Percentiles rank a stretch among this genome's conserved stretches.
These are phyloP conservation scores for Fusarium chuoi DNA, from an alignment of 2,329 filamentous ascomycete genomes.

Conservation along the genomic window DNA sequence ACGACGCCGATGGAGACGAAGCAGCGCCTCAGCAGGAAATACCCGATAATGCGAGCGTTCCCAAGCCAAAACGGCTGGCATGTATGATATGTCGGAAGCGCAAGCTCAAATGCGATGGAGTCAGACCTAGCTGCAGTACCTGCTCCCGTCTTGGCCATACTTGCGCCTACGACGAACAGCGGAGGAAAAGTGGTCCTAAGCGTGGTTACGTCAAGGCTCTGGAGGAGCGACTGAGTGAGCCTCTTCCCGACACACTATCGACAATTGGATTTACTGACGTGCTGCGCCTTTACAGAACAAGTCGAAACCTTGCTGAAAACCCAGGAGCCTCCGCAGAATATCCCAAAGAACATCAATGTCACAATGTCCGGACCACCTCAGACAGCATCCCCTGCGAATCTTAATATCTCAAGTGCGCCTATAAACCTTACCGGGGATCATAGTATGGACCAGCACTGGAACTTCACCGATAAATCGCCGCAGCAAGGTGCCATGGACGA, in stretches of 20 bases:
- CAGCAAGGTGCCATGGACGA: conserved; percentile 62
- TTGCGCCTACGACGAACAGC: conserved; percentile 90
- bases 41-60: conserved; percentile 67
- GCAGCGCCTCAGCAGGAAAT: conserved; percentile 52
- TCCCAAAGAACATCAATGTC: conserved; percentile 47
- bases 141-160: conserved; percentile 87
- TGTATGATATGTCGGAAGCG: conserved; percentile 94
- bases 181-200: conserved; percentile 94
- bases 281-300: conserved; percentile 71
- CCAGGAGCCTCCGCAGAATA: conserved; percentile 65
- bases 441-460: conserved; percentile 64
- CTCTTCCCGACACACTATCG: background rate
- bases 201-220: conserved; percentile 93
- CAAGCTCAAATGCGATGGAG: conserved; percentile 90
- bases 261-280: conserved; percentile 33
- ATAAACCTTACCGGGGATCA: conserved; percentile 59
- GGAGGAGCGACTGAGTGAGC: conserved; percentile 89
- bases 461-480: conserved; percentile 65
- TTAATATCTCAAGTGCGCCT: conserved; percentile 55
- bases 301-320: conserved; percentile 91
- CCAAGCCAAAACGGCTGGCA: conserved; percentile 90
- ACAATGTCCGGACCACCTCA: conserved; percentile 44
- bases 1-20: conserved; percentile 49
- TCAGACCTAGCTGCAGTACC: conserved; percentile 85
- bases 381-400: conserved; percentile 44